phyloP scores from a whole-genome alignment of 768 basidiomycete genomes.

The Fomitopsis serialis region DNA sequence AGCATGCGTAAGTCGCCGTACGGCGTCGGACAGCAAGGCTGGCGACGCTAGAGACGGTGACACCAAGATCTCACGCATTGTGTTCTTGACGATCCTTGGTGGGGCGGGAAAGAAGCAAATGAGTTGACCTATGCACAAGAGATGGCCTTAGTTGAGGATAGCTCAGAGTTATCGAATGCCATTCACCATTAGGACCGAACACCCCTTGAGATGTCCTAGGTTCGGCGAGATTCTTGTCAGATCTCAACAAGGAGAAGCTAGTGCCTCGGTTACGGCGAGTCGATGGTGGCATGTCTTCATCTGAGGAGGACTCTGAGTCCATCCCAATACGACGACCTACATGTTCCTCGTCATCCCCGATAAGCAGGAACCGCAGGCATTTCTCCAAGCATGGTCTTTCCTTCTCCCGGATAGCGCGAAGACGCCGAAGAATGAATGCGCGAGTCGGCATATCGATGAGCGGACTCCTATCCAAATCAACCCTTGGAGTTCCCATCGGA shows the following conservation, averaged over 20 bases:
- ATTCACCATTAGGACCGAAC: slow-evolving; percentile 82
- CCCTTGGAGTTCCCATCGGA: slow-evolving; percentile 62
- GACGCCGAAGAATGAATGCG: slow-evolving; percentile 70
- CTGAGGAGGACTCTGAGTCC: slow-evolving; percentile 62
- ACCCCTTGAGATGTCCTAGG: slow-evolving; percentile 83
- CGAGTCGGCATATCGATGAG: slow-evolving; percentile 75
- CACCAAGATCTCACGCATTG: slow-evolving; percentile 40
- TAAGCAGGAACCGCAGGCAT: slow-evolving; percentile 78
- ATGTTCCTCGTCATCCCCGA: slow-evolving; percentile 47
- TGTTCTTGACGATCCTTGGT: slow-evolving; percentile 62
- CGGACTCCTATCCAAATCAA: slow-evolving; percentile 82
- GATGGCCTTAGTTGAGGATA: neutral
- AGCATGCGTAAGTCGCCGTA: slow-evolving; percentile 57
- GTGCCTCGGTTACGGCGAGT: slow-evolving; percentile 40
- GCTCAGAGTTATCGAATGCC: neutral
- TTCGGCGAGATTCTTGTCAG: slow-evolving; percentile 76
- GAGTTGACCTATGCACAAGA: slow-evolving; percentile 60
- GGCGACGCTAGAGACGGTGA: slow-evolving; percentile 47
- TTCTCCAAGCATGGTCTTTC: slow-evolving; percentile 82
- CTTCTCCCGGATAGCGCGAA: slow-evolving; percentile 63
- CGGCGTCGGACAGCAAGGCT: slow-evolving; percentile 66
- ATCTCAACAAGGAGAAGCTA: slow-evolving; percentile 50
- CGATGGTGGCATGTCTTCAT: slow-evolving; percentile 45
- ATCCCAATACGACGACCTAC: slow-evolving; percentile 29
- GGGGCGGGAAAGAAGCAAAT: slow-evolving; percentile 83